phyloP scores from a whole-genome alignment of 331 rosid genomes.

The Saraca asoca region DNA sequence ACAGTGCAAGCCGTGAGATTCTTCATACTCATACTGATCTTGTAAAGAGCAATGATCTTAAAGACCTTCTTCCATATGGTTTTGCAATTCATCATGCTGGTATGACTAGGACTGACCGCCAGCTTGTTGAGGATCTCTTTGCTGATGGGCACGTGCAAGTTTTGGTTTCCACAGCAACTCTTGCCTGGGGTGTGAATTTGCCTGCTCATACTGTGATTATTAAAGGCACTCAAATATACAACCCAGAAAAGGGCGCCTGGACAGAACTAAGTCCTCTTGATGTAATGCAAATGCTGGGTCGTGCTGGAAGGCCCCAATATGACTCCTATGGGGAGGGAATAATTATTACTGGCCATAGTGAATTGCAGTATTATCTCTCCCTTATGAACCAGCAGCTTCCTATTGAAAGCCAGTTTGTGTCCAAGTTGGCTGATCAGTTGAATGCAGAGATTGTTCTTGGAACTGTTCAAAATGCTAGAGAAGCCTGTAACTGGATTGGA shows the following conservation, averaged over 20 bases:
- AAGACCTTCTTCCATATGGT: constrained; percentile 93
- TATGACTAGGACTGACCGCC: constrained; percentile 85
- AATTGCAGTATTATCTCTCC: constrained; percentile 90
- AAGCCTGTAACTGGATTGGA: constrained; percentile 82
- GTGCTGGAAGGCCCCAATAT: constrained; percentile 94
- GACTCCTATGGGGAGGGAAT: constrained; percentile 92
- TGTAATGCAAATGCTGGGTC: constrained; percentile 96
- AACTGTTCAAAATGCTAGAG: constrained; percentile 83
- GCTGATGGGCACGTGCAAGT: constrained; percentile 96
- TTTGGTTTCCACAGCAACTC: constrained; percentile 94
- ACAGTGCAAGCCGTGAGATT: constrained; percentile 96
- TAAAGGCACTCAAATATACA: constrained; percentile 90
- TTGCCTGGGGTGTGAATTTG: constrained; percentile 97
- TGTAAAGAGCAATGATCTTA: constrained; percentile 91
- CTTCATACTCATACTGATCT: constrained; percentile 93
- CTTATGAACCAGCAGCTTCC: constrained; percentile 95
- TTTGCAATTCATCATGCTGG: constrained; percentile 99
- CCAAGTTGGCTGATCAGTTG: constrained; percentile 88
- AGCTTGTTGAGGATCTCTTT: constrained; percentile 95
- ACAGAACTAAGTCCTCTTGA: constrained; percentile 94
- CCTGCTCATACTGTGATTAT: constrained; percentile 93
- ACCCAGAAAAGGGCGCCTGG: constrained; percentile 97
- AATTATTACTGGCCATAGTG: constrained; percentile 82
- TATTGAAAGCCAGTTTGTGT: constrained; percentile 88
- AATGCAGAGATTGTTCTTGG: constrained; percentile 95